Base-by-base conservation (phyloP, 2,329 filamentous ascomycete species). In the Parascedosporium putredinis region DNA sequence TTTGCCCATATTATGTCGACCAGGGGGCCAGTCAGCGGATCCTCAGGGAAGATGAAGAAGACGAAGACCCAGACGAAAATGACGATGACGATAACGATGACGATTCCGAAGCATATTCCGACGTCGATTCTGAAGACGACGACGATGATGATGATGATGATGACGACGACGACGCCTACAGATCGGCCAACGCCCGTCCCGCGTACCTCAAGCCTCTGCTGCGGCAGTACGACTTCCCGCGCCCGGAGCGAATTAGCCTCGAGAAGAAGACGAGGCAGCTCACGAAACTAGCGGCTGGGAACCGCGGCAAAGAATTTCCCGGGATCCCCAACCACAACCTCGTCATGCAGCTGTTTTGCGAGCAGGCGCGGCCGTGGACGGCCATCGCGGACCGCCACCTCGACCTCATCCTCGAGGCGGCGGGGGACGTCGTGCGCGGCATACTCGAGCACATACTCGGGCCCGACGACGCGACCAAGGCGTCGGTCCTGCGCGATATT, bases 241-340 rank as follows among this genome's bases (percentile, higher is more conserved):
- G 59, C 0, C 68, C 69, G 0, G 27, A 56, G 3, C 3, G 18
- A 0, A 55, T 64, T 7, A 48, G n/a, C n/a, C n/a, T n/a, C n/a
- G n/a, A n/a, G n/a, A 51, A 0, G 47, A 50, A 2, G 16, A 12
- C 0, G 48, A 16, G 24, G 23, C 23, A 22, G 40, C 25, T 52
- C 9, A 42, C 45, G 47, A 25, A n/a, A 5, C 27, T 25, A n/a
- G 67, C 64, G 2, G 60, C 63, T 0, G 54, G 51, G 0, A 69
- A 70, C 29, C 68, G 67, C 49, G 70, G 69, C 1, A 60, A 51
- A 1, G 67, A 71, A 44, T 65, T 72, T 18, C 66, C 68, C 0
- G 68, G 68, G 0, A 59, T 59, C 0, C 57, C 62, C 0, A 72
- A 67, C 34, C 57, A 57, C 12, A 59, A 64, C 0, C 57, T 73